Evolutionary conservation across 108 stramenopile genomes (phyloP), one percentile per base, ranked within the genome.

Genomic region (Nitzschia palea): DNA sequence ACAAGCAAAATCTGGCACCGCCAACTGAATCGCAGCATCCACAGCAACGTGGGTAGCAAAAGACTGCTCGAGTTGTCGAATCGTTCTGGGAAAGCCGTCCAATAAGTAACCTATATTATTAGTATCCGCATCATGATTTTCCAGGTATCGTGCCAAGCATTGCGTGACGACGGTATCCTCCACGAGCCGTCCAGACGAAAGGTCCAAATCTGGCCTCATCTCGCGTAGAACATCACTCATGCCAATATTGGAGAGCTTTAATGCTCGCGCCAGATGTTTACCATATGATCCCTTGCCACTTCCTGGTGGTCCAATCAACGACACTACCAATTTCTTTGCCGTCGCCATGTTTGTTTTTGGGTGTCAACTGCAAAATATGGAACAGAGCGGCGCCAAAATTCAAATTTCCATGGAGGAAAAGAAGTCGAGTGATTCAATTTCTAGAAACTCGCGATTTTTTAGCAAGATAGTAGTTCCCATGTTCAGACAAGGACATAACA

Each of bases 71-170:
- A 86, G 58, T 64, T 94, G 93, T 14, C 48, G 30, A 25, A 72
- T 29, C 17, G 81, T 90, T 40, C 93, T 75, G 2, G 93, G 93
- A 74, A 85, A 94, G 10, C 93, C 90, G 65, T 94, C 93, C 63
- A 94, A 57, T 12, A 94, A 59, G 44, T 65, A 81, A 2, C 70
- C 77, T 58, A 15, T 17, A 23, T 10, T 32, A 27, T 18, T 34
- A 40, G 30, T 45, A 44, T 50, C 28, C 10, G 57, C 48, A 1
- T 57, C 28, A 26, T 58, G 26, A 48, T 61, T 23, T 58, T 65
- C 5, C 66, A 86, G 42, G 50, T 65, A 67, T 27, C 84, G 48
- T 20, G 82, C 48, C 0, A 94, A 44, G 27, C 67, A 68, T 48
- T 78, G 67, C 40, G 50, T 74, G 25, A 90, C 93, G 35, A 82